Evolutionary conservation across 1,139 yeast species (phyloP).

Genomic region (Kurtzmaniella quercitrusa): DNA sequence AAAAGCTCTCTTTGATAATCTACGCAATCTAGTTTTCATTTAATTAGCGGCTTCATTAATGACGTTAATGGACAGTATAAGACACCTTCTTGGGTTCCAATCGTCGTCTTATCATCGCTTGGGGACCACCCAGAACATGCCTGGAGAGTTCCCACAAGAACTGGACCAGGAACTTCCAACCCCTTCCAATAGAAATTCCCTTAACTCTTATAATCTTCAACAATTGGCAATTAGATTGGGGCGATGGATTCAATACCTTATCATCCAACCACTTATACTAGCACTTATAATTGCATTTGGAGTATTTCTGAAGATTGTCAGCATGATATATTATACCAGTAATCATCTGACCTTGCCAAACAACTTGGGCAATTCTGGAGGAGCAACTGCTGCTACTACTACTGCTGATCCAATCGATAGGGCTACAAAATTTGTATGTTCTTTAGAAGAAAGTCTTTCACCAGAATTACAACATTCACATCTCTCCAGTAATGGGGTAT

Average conservation of each 20-base stretch:
- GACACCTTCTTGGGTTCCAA: not conserved
- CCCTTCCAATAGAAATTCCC: constrained; percentile 2
- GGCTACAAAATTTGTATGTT: constrained; percentile 30
- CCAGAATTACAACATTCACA: not conserved
- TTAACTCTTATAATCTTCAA: constrained; percentile 3
- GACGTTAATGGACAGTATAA: not conserved
- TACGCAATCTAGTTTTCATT: not conserved
- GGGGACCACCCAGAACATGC: constrained; percentile 1
- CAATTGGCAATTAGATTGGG: not conserved
- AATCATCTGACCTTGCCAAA: not conserved
- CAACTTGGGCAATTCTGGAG: no score
- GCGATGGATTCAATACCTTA: constrained; percentile 16
- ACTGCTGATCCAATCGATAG: constrained; percentile 30
- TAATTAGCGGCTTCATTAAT: not conserved
- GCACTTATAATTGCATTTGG: constrained; percentile 21
- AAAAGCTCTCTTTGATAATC: no score
- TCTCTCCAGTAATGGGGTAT: not conserved
- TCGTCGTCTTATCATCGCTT: not conserved
- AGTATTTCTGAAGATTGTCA: constrained; percentile 21
- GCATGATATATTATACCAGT: constrained; percentile 17
- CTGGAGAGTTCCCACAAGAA: constrained; percentile 5
- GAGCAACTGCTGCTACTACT: constrained; percentile 1
- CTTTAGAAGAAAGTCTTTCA: constrained; percentile 29
- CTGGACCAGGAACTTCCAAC: not conserved
- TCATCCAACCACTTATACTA: constrained; percentile 28